phyloP scores from a whole-genome alignment of 2,329 filamentous ascomycete species.

The Pseudocercospora ulei region DNA sequence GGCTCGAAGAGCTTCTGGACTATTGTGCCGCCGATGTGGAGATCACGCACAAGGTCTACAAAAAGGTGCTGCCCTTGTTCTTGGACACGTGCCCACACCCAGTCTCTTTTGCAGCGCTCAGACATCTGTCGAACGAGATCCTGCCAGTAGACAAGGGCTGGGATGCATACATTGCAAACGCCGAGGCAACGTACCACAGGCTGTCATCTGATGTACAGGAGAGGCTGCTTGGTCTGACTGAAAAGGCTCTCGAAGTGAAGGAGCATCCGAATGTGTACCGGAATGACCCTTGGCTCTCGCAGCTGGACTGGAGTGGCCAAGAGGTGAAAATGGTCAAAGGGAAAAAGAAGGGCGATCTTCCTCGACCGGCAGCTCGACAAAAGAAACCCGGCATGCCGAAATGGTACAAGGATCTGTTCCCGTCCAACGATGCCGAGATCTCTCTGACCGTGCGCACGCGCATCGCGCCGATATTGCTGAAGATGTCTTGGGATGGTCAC shows the following conservation, averaged over 20 bases:
- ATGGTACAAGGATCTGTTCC: slow-evolving; percentile 90
- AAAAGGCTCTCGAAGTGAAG: slow-evolving; percentile 68
- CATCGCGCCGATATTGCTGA: slow-evolving; percentile 73
- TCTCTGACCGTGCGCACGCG: slow-evolving; percentile 76
- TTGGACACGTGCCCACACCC: slow-evolving; percentile 86
- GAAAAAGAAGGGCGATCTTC: slow-evolving; percentile 74
- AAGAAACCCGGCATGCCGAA: slow-evolving; percentile 90
- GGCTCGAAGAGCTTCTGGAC: slow-evolving; percentile 72
- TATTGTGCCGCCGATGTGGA: slow-evolving; percentile 94
- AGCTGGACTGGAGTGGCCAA: slow-evolving; percentile 93
- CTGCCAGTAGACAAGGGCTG: slow-evolving; percentile 81
- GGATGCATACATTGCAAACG: slow-evolving; percentile 72
- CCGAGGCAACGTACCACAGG: slow-evolving; percentile 72
- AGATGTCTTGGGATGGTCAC: slow-evolving; percentile 77
- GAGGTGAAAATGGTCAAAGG: slow-evolving; percentile 84
- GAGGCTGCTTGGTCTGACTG: slow-evolving; percentile 60
- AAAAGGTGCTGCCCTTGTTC: slow-evolving; percentile 84
- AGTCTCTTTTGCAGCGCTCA: slow-evolving; percentile 87
- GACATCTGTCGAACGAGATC: slow-evolving; percentile 88
- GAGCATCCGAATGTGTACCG: slow-evolving; percentile 57
- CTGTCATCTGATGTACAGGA: slow-evolving; percentile 69
- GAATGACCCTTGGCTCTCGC: slow-evolving; percentile 79
- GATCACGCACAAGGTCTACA: slow-evolving; percentile 87
- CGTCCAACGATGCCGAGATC: slow-evolving; percentile 58
- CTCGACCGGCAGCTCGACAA: slow-evolving; percentile 67